Conservation (phyloP, 1,139 yeast species). For the Hyphopichia wangnamkhiaoensis region DNA sequence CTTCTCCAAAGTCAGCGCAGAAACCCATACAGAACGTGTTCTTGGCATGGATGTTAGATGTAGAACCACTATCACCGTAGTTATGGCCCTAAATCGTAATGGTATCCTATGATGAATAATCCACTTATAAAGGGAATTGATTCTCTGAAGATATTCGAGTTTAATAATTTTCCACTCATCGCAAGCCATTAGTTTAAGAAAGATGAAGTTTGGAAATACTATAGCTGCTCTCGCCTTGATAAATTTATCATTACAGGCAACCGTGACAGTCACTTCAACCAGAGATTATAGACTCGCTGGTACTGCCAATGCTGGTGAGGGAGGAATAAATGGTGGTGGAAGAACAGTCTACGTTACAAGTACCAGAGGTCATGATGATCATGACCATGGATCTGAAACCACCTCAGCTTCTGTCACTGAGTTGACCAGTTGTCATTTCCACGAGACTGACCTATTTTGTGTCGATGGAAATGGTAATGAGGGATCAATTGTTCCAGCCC, state of each 20-base stretch:
- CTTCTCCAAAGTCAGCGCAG: no score
- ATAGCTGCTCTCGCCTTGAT: background rate
- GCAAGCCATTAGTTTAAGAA: no score
- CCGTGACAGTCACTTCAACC: conserved; percentile 4
- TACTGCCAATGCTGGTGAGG: background rate
- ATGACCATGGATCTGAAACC: background rate
- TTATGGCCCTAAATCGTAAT: no score
- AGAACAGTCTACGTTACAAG: conserved; percentile 4
- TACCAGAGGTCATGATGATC: background rate
- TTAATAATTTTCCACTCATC: no score
- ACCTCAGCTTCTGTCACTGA: conserved; percentile 9
- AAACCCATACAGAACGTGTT: no score
- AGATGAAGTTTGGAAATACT: background rate
- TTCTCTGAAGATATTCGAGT: no score
- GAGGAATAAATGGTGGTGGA: background rate
- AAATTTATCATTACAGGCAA: background rate
- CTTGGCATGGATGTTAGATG: no score
- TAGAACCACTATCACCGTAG: no score
- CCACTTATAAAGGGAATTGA: no score
- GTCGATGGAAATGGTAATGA: conserved; percentile 27
- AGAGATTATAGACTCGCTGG: conserved; percentile 5
- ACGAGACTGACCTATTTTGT: conserved; percentile 25
- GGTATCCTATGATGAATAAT: no score
- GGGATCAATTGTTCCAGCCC: conserved; percentile 30
- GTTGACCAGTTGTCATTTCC: conserved; percentile 31